These are phyloP conservation scores for Scenedesmus sp. DNA, from an alignment of 163 green algal species.

Conservation along the genomic window DNA sequence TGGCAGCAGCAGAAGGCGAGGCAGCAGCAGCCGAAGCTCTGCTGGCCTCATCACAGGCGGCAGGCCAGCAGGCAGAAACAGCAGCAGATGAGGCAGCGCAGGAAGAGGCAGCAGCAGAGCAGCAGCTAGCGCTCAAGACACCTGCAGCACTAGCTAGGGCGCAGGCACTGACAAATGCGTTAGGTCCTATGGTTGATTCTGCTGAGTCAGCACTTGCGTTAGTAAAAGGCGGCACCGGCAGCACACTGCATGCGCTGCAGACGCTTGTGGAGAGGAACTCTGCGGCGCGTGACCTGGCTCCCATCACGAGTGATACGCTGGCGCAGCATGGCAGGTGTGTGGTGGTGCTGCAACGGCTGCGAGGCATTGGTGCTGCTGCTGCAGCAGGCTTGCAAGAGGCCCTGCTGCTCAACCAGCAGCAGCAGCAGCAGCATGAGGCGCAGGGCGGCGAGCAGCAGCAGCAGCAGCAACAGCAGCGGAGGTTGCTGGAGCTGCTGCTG, in stretches of 20 bases:
- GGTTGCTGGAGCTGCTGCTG: conserved; percentile 32
- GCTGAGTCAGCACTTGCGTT: conserved; percentile 15
- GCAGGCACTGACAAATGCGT: not conserved
- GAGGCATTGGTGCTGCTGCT: not conserved
- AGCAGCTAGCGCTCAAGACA: conserved; percentile 21
- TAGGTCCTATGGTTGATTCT: conserved; percentile 15
- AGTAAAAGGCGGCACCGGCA: not conserved
- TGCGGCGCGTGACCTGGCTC: conserved; percentile 39
- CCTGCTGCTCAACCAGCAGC: not conserved
- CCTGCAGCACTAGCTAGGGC: conserved; percentile 11
- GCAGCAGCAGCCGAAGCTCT: conserved; percentile 1
- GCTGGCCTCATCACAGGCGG: not conserved
- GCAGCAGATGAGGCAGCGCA: conserved; percentile 18
- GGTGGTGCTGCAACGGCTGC: conserved; percentile 23
- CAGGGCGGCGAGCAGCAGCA: conserved; percentile 9
- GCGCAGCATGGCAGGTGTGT: conserved; percentile 12
- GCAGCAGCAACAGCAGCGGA: conserved; percentile 5
- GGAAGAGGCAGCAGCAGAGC: conserved; percentile 28
- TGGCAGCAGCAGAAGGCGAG: conserved; percentile 14
- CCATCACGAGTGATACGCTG: not conserved
- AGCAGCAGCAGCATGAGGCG: not conserved
- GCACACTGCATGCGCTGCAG: conserved; percentile 8
- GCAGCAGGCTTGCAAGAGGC: conserved; percentile 29
- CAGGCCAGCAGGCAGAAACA: conserved; percentile 25
- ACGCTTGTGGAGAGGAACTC: conserved; percentile 20